Percentiles rank a stretch among this genome's conserved stretches.
These are phyloP conservation scores for Phlebiopsis flavidoalba DNA, from an alignment of 768 basidiomycete genomes.

Conservation along the genomic window DNA sequence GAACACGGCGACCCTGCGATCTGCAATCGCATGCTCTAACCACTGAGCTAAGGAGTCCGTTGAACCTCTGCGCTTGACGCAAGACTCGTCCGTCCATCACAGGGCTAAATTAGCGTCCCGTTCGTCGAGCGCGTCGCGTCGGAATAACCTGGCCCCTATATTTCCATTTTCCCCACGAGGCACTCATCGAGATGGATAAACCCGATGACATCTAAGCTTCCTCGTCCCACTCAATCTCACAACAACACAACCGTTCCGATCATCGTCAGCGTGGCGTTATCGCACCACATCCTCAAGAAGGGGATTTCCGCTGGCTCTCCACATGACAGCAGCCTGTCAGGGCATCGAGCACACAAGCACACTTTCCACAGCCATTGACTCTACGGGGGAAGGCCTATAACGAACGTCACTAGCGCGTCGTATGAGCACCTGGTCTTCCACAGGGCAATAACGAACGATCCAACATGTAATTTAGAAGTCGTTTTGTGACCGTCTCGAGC, in stretches of 20 bases:
- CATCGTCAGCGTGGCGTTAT: neutral
- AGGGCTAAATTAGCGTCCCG: neutral
- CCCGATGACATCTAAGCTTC: neutral
- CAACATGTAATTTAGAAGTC: neutral
- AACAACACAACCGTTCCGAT: neutral
- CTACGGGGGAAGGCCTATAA: neutral
- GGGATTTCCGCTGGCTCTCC: neutral
- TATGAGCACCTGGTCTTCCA: neutral
- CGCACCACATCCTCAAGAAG: no score
- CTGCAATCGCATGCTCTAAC: constrained; percentile 23
- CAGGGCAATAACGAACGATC: neutral
- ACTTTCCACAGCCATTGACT: no score
- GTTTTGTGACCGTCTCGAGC: neutral
- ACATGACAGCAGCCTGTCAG: neutral
- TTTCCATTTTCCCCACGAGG: neutral
- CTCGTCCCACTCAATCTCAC: neutral
- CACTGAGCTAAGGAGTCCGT: constrained; percentile 21
- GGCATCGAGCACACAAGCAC: no score
- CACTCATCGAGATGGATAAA: neutral
- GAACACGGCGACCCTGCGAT: constrained; percentile 18
- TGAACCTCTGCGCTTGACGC: no score
- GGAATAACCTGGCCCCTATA: neutral
- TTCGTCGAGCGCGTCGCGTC: neutral
- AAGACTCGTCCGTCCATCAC: no score
- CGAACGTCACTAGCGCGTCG: neutral